phyloP scores from a whole-genome alignment of 345 rosid genomes.

The Clausena lansium region DNA sequence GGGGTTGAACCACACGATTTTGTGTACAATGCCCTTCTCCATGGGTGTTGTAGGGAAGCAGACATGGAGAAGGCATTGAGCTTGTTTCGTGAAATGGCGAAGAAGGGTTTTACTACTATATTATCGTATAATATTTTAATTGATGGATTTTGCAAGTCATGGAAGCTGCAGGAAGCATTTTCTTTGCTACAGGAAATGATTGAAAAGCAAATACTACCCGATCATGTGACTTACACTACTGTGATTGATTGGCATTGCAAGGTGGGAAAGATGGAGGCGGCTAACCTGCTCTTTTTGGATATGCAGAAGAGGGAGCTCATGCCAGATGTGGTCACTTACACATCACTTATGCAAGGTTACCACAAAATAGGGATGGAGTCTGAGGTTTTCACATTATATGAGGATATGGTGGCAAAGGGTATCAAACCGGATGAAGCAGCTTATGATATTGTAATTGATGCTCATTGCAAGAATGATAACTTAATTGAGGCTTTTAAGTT shows the following conservation, averaged over 20 bases:
- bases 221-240: slow-evolving; percentile 32
- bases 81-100: slow-evolving; percentile 21
- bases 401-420: slow-evolving; percentile 31
- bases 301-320: slow-evolving; percentile 28
- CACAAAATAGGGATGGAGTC: slow-evolving; percentile 24
- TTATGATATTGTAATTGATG: slow-evolving; percentile 24
- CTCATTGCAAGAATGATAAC: slow-evolving; percentile 28
- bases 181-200: slow-evolving; percentile 24
- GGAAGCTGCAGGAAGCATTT: slow-evolving; percentile 26
- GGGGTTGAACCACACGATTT: slow-evolving; percentile 24
- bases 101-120: slow-evolving; percentile 23
- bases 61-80: slow-evolving; percentile 19
- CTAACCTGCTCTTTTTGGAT: slow-evolving; percentile 20
- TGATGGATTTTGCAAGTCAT: slow-evolving; percentile 16
- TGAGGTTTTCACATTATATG: slow-evolving; percentile 21
- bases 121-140: slow-evolving; percentile 28
- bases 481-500: slow-evolving; percentile 15
- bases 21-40: slow-evolving; percentile 24
- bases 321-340: slow-evolving; percentile 32
- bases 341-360: slow-evolving; percentile 29
- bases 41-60: slow-evolving; percentile 23
- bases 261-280: slow-evolving; percentile 28
- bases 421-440: slow-evolving; percentile 21
- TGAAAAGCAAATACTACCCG: slow-evolving; percentile 23
- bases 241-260: slow-evolving; percentile 28